Evolutionary conservation across 2,329 filamentous ascomycete genomes (phyloP), one percentile per base, ranked within the genome.

Genomic region (Cyphellophora attinorum): DNA sequence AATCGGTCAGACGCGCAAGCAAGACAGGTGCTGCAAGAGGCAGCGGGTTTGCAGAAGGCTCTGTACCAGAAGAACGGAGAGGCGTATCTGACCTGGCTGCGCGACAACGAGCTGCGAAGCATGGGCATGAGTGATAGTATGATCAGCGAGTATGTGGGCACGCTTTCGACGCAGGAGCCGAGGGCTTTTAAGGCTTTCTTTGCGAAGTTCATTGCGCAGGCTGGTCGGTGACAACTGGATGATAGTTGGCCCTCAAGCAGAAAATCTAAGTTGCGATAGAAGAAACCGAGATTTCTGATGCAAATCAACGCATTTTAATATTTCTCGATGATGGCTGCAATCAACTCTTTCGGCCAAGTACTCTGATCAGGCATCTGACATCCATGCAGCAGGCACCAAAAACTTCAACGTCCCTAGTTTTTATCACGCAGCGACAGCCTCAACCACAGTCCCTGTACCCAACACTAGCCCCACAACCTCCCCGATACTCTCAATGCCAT

Each of bases 31-130:
- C 72, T 98, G 25, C 79, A 77, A 36, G 91, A 98, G 63, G 85
- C 93, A 42, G 86, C 86, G 3, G 74, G 72, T 3, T 62, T 98
- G 39, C 86, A 98, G 59, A 85, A 91, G 60, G 80, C 75, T 21
- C 91, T 98, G 42, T 89, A 95, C 54, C 71, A 75, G 47, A 96
- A 96, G 65, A 89, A 85, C 10, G 91, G 91, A 16, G 74, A 82
- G 33, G 70, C 76, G 37, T 96, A 94, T 55, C 70, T 89, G 15
- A 54, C 59, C 21, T 68, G 62, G 46, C 52, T 68, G 21, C 56
- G 62, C 16, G 52, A 52, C 29, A 57, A 56, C 15, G 65, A 68
- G 42, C 41, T 68, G 31, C 61, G 61, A 15, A 57, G 58, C 8
- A 60, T 68, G 57, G 65, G 65, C 25, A 66, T 68, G 63, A 60